Evolutionary conservation across 805 yeast species (phyloP).

Genomic region (Yamadazyma ubonensis): DNA sequence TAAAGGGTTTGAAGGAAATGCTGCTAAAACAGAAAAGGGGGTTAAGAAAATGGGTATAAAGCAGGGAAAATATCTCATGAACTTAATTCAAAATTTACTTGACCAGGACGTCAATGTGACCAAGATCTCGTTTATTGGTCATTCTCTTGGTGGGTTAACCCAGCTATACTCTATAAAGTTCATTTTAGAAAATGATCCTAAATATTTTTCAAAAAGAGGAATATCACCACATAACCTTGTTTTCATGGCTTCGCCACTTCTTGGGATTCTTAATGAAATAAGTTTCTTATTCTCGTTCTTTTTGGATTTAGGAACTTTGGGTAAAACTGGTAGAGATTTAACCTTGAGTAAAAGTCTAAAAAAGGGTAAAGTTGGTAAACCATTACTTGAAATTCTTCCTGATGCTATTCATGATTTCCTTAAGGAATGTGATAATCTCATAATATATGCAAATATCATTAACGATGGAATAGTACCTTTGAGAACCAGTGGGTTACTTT

Average conservation of each 20-base stretch:
- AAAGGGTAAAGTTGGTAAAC: too few species aligned
- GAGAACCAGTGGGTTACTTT: constrained; percentile 42
- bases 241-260: constrained; percentile 42
- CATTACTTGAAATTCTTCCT: constrained; percentile 40
- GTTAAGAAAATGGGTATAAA: constrained; percentile 35
- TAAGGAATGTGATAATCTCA: constrained; percentile 29
- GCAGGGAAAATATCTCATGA: constrained; percentile 29
- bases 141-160: constrained; percentile 44
- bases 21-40: constrained; percentile 44
- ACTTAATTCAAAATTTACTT: constrained; percentile 22
- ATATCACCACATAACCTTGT: constrained; percentile 35
- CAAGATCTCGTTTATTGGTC: constrained; percentile 42
- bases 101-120: constrained; percentile 20
- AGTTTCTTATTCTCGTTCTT: constrained; percentile 41
- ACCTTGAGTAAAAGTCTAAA: constrained; percentile 32
- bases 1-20: constrained; percentile 39
- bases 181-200: constrained; percentile 26
- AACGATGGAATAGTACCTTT: constrained; percentile 48
- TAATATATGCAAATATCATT: constrained; percentile 44
- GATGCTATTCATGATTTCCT: constrained; percentile 36
- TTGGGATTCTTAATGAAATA: constrained; percentile 43
- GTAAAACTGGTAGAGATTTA: constrained; percentile 46
- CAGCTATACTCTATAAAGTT: constrained; percentile 42
- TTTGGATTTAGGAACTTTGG: constrained; percentile 44
- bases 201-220: constrained; percentile 26